Base-by-base conservation (phyloP, 257 asterid species). In the Gardenia jasminoides region DNA sequence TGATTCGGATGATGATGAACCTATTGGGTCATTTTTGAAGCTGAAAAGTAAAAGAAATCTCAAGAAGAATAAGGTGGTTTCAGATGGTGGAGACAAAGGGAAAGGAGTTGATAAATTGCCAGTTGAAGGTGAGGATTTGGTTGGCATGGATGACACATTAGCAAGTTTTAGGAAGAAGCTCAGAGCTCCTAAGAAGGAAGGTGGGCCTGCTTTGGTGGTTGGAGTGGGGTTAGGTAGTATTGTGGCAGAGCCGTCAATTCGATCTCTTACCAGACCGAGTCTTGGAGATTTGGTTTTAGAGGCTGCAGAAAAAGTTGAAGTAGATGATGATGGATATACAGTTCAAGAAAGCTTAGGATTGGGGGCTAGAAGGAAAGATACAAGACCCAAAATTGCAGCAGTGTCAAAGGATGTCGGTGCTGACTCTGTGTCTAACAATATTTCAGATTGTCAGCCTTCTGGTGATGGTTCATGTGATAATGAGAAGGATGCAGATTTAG, bases 131-230 rank as follows among this genome's bases (percentile, higher is more conserved):
- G 89, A 85, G 52, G 96, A 93, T 77, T 80, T 89, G 75, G 91
- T 86, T 72, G 92, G 91, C 77, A 92, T 96, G 99, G 90, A 91
- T 73, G 99, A 96, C 61, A 96, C 99, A 7, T 87, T 96, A 86
- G 99, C 97, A 10, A 92, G 75, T 83, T 92, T 93, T 77, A 88
- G 91, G 89, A 93, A 89, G 86, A 93, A 94, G 84, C 83, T 96
- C 88, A 90, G 84, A 90, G 96, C 84, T 80, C 93, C 97, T 20
- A 93, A 88, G 81, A 96, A 88, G 88, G 86, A 81, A 72, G 84
- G 77, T 76, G 89, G 88, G 76, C 82, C 85, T 83, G 85, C 79
- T 28, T 74, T 77, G 41, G 80, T 44, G 11, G 84, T 70, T 67
- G 86, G 54, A 72, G 86, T 80, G 83, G 83, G 65, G 72, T 64